phyloP scores from a whole-genome alignment of 2,329 filamentous ascomycete species.

The Lecanicillium sp. region DNA sequence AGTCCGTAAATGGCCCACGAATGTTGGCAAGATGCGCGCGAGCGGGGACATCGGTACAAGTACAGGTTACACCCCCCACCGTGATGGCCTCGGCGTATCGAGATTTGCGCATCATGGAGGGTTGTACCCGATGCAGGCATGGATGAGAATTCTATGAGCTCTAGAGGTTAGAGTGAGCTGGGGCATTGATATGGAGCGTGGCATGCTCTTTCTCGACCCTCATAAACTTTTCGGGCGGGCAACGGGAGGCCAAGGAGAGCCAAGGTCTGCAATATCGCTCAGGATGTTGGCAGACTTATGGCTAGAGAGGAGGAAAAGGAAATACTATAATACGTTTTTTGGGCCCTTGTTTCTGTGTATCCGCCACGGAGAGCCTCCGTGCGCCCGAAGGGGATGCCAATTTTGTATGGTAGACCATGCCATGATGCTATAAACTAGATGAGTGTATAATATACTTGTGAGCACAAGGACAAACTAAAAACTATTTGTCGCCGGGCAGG shows the following conservation, averaged over 20 bases:
- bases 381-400: neutral
- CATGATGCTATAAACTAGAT: too few species aligned
- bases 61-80: constrained; percentile 8
- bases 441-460: too few species aligned
- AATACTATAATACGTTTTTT: constrained; percentile 10
- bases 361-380: neutral
- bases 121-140: constrained; percentile 7
- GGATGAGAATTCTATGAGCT: too few species aligned
- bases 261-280: neutral
- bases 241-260: neutral
- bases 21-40: constrained; percentile 2
- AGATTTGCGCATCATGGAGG: constrained; percentile 8
- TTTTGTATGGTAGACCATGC: neutral
- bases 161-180: too few species aligned
- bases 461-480: too few species aligned
- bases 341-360: neutral
- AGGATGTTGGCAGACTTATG: neutral
- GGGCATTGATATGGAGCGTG: too few species aligned
- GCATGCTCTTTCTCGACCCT: too few species aligned
- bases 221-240: too few species aligned
- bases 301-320: neutral
- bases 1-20: neutral
- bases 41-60: constrained; percentile 5
- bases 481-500: too few species aligned
- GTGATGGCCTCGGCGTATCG: constrained; percentile 8